phyloP scores from a whole-genome alignment of 257 asterid genomes.

The Dorcoceras hygrometricum region DNA sequence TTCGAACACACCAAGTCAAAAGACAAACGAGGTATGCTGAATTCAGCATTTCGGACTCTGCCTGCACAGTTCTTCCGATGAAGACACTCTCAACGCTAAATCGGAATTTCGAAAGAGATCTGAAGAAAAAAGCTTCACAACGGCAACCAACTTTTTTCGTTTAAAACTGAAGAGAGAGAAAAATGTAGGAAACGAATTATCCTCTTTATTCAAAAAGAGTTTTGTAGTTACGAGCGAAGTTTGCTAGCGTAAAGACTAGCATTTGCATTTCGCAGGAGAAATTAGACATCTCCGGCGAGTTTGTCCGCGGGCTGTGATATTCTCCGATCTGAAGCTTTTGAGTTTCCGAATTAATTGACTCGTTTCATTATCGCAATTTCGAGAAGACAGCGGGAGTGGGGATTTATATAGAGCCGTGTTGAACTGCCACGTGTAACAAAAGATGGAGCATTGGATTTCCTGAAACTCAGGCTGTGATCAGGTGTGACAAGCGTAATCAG shows the following conservation, averaged over 20 bases:
- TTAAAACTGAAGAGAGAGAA: slow-evolving; percentile 4
- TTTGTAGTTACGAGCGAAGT: slow-evolving; percentile 35
- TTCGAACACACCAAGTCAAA: slow-evolving; percentile 18
- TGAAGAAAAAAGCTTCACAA: slow-evolving; percentile 19
- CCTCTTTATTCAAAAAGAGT: background rate
- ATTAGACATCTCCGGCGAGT: slow-evolving; percentile 47
- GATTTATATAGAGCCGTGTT: background rate
- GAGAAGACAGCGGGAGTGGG: too few relatives aligned
- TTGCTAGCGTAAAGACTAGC: slow-evolving; percentile 49
- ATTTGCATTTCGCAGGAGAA: slow-evolving; percentile 14
- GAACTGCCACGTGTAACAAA: background rate
- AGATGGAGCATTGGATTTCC: background rate
- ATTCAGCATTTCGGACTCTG: slow-evolving; percentile 14
- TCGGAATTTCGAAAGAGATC: slow-evolving; percentile 24
- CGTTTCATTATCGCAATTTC: background rate
- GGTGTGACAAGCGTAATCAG: slow-evolving; percentile 16
- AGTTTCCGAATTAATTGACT: slow-evolving; percentile 24
- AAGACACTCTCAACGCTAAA: slow-evolving; percentile 28
- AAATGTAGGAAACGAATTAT: background rate
- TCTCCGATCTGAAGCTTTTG: background rate
- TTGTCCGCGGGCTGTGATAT: slow-evolving; percentile 27
- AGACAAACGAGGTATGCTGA: slow-evolving; percentile 4
- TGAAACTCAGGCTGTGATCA: slow-evolving; percentile 33
- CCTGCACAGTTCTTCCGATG: slow-evolving; percentile 11
- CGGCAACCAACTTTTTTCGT: slow-evolving; percentile 11